Base-by-base conservation (phyloP, 495 filamentous ascomycete species). In the Trichodelitschia bisporula region DNA sequence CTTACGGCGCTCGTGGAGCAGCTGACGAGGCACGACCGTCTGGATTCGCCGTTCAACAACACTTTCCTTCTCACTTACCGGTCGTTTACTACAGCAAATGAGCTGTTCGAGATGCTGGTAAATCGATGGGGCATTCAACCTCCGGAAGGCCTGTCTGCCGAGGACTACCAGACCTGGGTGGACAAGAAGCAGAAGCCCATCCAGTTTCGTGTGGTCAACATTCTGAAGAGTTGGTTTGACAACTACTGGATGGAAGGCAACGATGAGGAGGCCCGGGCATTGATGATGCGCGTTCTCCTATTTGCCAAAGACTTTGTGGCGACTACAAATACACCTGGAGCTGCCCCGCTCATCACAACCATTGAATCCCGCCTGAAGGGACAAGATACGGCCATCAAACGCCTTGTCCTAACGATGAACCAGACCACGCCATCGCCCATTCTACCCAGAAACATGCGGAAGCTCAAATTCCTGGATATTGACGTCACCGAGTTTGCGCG, bases 391-490 rank as follows among this genome's bases (percentile, higher is more conserved):
- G 72, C 74, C n/a, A 68, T 68, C 10, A 90, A 86, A 43, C 66
- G 76, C 29, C 61, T 97, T 37, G 72, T 95, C 23, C 72, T 76
- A 19, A 93, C 82, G 4, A 61, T 84, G 39, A 77, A 64, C 44
- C 36, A 43, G 23, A 66, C 77, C 18, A 66, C 74, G 1, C 86
- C 86, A 5, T 56, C 73, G 27, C 80, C 86, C 8, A 93, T 95
- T 40, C 67, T 93, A 44, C 86, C 86, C 0, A 93, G 91, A 65
- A 91, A 92, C 50, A 91, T 95, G 79, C 93, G 86, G 69, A 95
- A 91, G 48, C 67, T 97, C 37, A 97, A 93, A 51, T 95, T 97
- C 54, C 61, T 95, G 30, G 89, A 97, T 46, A 93, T 97, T 34
- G 86, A 97, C 44, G 70, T 77, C 9, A 76, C 73, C 1, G 86